A percentile compares a stretch with the other conserved stretches of the same genome.
phyloP scores from a whole-genome alignment of 2,329 filamentous ascomycete genomes.

The Pyrenophora graminea region DNA sequence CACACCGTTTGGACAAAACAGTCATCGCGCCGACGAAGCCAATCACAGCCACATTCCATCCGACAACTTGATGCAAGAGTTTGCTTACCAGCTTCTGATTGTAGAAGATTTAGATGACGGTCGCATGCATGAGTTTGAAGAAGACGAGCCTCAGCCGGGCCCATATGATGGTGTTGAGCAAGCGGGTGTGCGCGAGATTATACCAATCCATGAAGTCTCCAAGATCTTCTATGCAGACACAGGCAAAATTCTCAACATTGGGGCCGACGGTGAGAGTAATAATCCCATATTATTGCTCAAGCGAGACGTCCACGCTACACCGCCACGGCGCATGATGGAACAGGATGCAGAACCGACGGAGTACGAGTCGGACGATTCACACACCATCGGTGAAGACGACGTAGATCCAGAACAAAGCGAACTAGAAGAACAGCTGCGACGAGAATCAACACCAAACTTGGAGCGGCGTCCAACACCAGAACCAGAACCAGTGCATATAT shows the following conservation, averaged over 20 bases:
- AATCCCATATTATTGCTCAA: conserved; percentile 77
- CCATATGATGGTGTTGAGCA: conserved; percentile 63
- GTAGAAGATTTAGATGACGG: conserved; percentile 80
- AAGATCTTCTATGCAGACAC: conserved; percentile 95
- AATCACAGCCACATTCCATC: conserved; percentile 42
- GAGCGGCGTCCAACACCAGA: conserved; percentile 9
- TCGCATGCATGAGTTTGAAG: conserved; percentile 68
- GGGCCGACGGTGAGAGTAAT: conserved; percentile 67
- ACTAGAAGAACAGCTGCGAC: conserved; percentile 51
- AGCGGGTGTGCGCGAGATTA: conserved; percentile 68
- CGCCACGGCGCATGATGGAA: conserved; percentile 63
- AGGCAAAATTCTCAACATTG: conserved; percentile 85
- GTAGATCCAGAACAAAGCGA: conserved; percentile 50
- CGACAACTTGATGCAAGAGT: conserved; percentile 62
- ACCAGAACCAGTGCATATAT: conserved; percentile 19
- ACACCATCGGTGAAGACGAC: conserved; percentile 40
- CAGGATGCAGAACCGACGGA: conserved; percentile 32
- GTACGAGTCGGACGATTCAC: conserved; percentile 46
- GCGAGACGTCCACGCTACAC: conserved; percentile 67
- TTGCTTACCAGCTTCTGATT: conserved; percentile 78
- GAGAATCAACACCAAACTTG: conserved; percentile 45
- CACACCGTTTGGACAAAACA: conserved; percentile 24
- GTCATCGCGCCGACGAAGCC: conserved; percentile 17
- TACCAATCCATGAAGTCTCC: conserved; percentile 75
- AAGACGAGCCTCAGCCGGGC: conserved; percentile 59